Evolutionary conservation across 2,329 filamentous ascomycete genomes (phyloP).

Genomic region (Aspergillus flavus): DNA sequence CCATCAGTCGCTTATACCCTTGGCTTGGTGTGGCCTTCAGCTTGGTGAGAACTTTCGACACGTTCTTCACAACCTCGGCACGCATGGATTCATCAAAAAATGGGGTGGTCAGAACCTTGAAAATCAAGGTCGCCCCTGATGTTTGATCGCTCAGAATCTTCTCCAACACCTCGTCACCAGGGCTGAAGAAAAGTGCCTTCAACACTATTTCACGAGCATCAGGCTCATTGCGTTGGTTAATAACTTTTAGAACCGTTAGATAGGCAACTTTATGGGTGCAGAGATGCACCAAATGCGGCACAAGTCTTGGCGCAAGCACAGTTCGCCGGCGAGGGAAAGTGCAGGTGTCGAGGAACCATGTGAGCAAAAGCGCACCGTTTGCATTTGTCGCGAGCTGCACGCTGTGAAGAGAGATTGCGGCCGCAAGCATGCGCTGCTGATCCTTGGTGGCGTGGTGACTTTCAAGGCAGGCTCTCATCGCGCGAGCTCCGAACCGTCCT

Average conservation of each 20-base stretch:
- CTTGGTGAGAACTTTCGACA: conserved; percentile 82
- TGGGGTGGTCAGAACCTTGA: conserved; percentile 96
- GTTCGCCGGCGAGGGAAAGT: conserved; percentile 90
- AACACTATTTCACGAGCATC: conserved; percentile 90
- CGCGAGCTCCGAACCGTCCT: conserved; percentile 89
- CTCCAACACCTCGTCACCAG: conserved; percentile 82
- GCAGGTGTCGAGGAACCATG: conserved; percentile 98
- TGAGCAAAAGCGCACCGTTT: conserved; percentile 89
- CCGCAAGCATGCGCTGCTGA: conserved; percentile 92
- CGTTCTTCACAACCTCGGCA: conserved; percentile 84
- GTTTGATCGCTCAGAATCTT: conserved; percentile 88
- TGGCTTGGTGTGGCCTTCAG: conserved; percentile 93
- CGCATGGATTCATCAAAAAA: conserved; percentile 95
- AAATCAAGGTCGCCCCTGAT: conserved; percentile 93
- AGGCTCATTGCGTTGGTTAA: conserved; percentile 94
- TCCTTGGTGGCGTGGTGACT: conserved; percentile 94
- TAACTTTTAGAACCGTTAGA: conserved; percentile 93
- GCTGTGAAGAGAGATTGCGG: conserved; percentile 92
- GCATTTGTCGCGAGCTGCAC: conserved; percentile 95
- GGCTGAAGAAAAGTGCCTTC: conserved; percentile 88
- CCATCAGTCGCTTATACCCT: conserved; percentile 98
- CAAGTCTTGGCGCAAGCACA: conserved; percentile 86
- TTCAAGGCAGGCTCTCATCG: conserved; percentile 95
- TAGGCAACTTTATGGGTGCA: conserved; percentile 99
- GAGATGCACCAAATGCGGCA: conserved; percentile 89